These are phyloP conservation scores for Ottelia alismoides DNA, from an alignment of 106 monocot species.

Conservation along the genomic window DNA sequence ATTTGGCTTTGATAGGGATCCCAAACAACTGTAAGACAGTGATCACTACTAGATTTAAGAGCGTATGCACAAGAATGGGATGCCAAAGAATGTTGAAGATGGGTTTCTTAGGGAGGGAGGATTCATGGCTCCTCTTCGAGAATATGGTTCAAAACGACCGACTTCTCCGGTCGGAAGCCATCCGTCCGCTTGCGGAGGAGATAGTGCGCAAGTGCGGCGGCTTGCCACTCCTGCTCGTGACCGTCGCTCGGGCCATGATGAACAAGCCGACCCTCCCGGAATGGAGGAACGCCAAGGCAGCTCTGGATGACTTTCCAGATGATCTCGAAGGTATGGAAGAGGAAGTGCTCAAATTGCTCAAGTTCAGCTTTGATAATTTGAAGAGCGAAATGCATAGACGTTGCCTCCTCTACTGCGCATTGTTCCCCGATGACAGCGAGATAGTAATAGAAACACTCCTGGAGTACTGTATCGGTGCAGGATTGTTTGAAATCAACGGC, in stretches of 20 bases:
- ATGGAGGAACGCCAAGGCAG: conserved; percentile 10
- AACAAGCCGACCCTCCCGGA: background rate
- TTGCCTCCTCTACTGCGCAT: conserved; percentile 25
- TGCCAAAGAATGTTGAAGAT: conserved; percentile 6
- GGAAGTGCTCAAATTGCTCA: conserved; percentile 3
- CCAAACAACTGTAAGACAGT: conserved; percentile 23
- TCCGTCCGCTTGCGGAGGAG: background rate
- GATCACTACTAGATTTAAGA: conserved; percentile 7
- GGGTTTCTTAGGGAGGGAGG: background rate
- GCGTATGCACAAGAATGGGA: conserved; percentile 15
- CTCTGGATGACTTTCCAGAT: background rate
- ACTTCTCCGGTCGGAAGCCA: background rate
- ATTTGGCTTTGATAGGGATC: conserved; percentile 18
- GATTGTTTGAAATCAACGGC: background rate
- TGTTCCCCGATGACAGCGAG: conserved; percentile 3
- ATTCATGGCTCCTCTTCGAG: conserved; percentile 15
- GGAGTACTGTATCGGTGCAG: conserved; percentile 9
- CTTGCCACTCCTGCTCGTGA: conserved; percentile 19
- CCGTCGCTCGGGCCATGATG: conserved; percentile 11
- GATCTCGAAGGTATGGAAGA: conserved; percentile 2
- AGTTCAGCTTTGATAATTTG: conserved; percentile 28
- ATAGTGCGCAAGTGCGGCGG: conserved; percentile 19
- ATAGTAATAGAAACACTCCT: conserved; percentile 6
- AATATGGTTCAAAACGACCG: conserved; percentile 5
- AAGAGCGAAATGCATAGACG: background rate